Base-by-base conservation (phyloP, 2,329 filamentous ascomycete genomes). In the Alternaria sp. region DNA sequence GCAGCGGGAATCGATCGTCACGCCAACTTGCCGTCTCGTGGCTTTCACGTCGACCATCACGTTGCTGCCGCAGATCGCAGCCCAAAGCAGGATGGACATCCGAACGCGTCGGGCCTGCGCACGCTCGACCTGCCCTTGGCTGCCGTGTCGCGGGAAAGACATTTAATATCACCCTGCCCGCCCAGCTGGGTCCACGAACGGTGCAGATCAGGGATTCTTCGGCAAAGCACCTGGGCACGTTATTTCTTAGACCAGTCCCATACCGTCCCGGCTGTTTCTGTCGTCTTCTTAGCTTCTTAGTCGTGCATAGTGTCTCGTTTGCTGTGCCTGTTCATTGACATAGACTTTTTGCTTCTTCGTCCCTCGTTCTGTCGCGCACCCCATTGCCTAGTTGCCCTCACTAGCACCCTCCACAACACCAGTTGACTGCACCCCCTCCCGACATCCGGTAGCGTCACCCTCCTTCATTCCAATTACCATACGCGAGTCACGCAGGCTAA, bases 121-220 rank as follows among this genome's bases (percentile, higher is more conserved):
- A 54, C 49, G 42, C 55, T 54, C 39, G 30, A 54, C 49, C 55
- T 55, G 56, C 56, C 51, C 51, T 54, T 48, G 51, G 49, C 49
- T 41, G 58, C 42, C 18, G 56, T 52, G 60, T 60, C 53, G 54
- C 41, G 58, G 39, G 54, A 54, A 41, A 44, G 51, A 46, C 18
- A 52, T 42, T 51, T 61, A 39, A 51, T 41, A 49, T 39, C 41
- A 59, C n/a, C 55, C 55, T 46, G 39, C 42, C 55, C 49, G 49
- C 22, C 49, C 36, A 41, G 49, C 49, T 51, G 36, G 51, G 34
- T 14, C 42, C 36, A 51, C 57, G 49, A 63, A 57, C 57, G 61
- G 53, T 53, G 53, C 54, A 42, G 36, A 54, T 57, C 57, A 63
- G 61, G 61, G 53, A 63, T 61, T 51, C 20, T 43, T 57, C 57